A percentile compares a stretch with the other conserved stretches of the same genome.
Evolutionary conservation across 345 rosid species (phyloP).

Genomic region (Stellera chamaejasme): DNA sequence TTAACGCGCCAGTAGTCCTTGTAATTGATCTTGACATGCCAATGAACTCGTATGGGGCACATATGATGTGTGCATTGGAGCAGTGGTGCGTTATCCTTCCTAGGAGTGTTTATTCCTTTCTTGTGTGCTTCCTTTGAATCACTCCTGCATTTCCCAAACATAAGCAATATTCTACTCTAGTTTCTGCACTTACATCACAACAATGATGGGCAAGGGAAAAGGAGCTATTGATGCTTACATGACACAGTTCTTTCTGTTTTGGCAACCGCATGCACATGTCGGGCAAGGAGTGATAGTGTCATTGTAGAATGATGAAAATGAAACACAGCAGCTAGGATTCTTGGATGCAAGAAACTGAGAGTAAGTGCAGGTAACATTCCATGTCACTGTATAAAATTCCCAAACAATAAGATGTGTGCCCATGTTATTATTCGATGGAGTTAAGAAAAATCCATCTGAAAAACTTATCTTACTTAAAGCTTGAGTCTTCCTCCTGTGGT

Average conservation of each 20-base stretch:
- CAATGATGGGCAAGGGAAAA: no score
- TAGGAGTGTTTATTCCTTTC: conserved; percentile 42
- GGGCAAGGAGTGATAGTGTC: conserved; percentile 67
- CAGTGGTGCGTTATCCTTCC: conserved; percentile 44
- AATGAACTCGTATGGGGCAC: conserved; percentile 58
- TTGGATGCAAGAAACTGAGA: conserved; percentile 68
- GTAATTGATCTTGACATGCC: conserved; percentile 59
- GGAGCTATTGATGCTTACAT: conserved; percentile 29
- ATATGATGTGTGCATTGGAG: conserved; percentile 60
- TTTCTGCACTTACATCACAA: no score
- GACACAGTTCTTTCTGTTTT: conserved; percentile 44
- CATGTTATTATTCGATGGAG: not conserved
- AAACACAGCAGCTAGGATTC: conserved; percentile 75
- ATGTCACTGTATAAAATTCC: conserved; percentile 51
- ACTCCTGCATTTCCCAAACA: conserved; percentile 30
- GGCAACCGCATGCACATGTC: conserved; percentile 78
- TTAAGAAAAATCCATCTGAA: not conserved
- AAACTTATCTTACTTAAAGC: conserved; percentile 45
- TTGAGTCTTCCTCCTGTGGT: conserved; percentile 62
- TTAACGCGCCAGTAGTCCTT: conserved; percentile 56
- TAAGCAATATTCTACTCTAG: not conserved
- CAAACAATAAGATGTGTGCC: not conserved
- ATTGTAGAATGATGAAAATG: conserved; percentile 78
- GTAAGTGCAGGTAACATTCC: conserved; percentile 89
- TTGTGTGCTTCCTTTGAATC: conserved; percentile 36